These are phyloP conservation scores for Aspergillus carlsbadensis DNA, from an alignment of 495 filamentous ascomycete species.

Conservation along the genomic window DNA sequence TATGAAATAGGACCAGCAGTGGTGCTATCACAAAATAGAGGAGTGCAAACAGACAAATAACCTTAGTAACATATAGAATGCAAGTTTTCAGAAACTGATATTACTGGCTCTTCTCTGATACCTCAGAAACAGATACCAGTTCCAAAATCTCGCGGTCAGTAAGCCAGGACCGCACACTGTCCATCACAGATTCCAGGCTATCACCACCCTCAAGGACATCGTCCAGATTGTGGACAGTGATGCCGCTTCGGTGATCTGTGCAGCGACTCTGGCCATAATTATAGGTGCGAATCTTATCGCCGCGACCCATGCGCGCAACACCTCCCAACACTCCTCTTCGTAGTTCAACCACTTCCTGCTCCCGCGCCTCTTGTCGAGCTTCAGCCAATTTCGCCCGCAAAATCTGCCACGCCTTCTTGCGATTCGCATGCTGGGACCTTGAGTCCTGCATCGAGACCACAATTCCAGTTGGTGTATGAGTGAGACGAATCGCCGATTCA, in stretches of 20 bases:
- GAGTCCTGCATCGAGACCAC: constrained; percentile 90
- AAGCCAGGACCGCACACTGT: constrained; percentile 79
- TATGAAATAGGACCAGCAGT: constrained; percentile 43
- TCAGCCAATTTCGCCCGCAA: constrained; percentile 83
- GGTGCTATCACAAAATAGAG: not conserved
- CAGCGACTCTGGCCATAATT: constrained; percentile 92
- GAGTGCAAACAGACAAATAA: not conserved
- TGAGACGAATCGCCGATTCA: constrained; percentile 90
- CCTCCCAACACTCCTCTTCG: constrained; percentile 73
- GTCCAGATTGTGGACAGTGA: constrained; percentile 78
- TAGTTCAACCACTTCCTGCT: constrained; percentile 73
- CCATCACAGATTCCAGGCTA: constrained; percentile 72
- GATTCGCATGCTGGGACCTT: constrained; percentile 85
- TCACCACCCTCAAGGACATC: constrained; percentile 74
- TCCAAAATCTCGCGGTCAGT: constrained; percentile 72
- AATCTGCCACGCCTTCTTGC: constrained; percentile 80
- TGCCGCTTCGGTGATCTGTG: constrained; percentile 87
- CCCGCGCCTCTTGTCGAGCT: constrained; percentile 73
- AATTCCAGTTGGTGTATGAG: constrained; percentile 83
- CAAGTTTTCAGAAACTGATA: constrained; percentile 18
- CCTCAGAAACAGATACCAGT: constrained; percentile 55
- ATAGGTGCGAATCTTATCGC: constrained; percentile 93
- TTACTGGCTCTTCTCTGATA: constrained; percentile 29
- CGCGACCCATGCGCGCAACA: constrained; percentile 76
- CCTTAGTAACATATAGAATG: constrained; percentile 15